Evolutionary conservation across 257 asterid species (phyloP), one percentile per base, ranked within the genome.

Genomic region (Prunella vulgaris): DNA sequence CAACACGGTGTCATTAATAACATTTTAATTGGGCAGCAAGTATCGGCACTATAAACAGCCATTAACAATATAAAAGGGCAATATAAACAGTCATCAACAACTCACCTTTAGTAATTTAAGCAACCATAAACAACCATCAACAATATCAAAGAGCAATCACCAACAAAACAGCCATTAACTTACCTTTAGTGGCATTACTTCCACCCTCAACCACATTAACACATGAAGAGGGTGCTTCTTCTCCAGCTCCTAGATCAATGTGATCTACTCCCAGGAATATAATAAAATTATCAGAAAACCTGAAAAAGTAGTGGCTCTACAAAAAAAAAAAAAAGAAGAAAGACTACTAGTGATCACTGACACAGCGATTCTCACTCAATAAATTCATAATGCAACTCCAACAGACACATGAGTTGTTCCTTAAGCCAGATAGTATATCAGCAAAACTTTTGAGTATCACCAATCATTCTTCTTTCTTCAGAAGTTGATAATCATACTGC

Each of bases 181-280:
- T 59, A 87, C 95, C 94, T 73, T 44, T 58, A 5, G 32, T 46
- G 10, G 20, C 77, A 27, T 28, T 32, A 14, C 65, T 37, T 17
- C 69, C 75, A 37, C 42, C 69, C 25, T 37, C 5, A 32, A 8
- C 67, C 7, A 15, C 42, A n/a, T n/a, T n/a, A n/a, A n/a, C n/a
- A n/a, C n/a, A n/a, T n/a, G n/a, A n/a, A 58, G 72, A 60, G 64
- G 60, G 35, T 18, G 33, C 69, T 30, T 57, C 82, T 9, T 80
- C 73, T 38, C 1, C 76, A 44, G 73, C 60, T 28, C 20, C 72
- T 33, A 6, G 54, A 59, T 27, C 71, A 32, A 14, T 53, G 25
- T 28, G 48, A 66, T 32, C 65, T 42, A 35, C 46, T 37, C 76
- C 78, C 0, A 78, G n/a, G n/a, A n/a, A n/a, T n/a, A n/a, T n/a